Evolutionary conservation across 768 basidiomycete genomes (phyloP), one percentile per base, ranked within the genome.

Genomic region (Termitomyces sp.): DNA sequence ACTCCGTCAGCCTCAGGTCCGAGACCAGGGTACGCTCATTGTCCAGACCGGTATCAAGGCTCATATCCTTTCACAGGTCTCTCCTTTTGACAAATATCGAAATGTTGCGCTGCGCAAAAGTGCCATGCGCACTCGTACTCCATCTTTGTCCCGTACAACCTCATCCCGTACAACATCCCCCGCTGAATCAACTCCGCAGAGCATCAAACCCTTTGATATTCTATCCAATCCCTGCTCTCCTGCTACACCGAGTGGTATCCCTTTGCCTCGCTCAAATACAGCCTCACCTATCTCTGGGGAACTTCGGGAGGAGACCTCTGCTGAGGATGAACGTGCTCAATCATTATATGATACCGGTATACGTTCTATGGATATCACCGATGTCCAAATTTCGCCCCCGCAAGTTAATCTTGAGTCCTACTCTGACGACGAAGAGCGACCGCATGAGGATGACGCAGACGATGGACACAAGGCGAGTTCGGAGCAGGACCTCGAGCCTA

Each of bases 81-180:
- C 86, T 12, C 83, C 85, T 12, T 75, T 78, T 41, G 78, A 84
- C 59, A 86, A 80, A 59, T 84, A 78, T 66, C 82, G 83, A 10
- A 84, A 88, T 63, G 80, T 88, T 27, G 77, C 80, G 12, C 60
- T 85, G 48, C 81, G 86, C 32, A 77, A 76, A 55, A 76, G 80
- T 17, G 64, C 76, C 37, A 63, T 75, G 19, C 77, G 83, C 28
- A 73, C 75, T 19, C 81, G 86, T 27, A 88, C 86, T 5, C 87
- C 87, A 5, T 88, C 86, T 2, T 73, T 89, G 9, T 80, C 87
- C 8, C 79, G 79, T 50, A 86, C 84, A 1, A 77, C 79, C 0
- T 79, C 83, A 34, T 84, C 84, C 1, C 76, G 76, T 23, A 74
- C 77, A 0, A 83, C 86, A 11, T 86, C 85, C 5, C 79, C 84